These are phyloP conservation scores for Waitea zeae DNA, from an alignment of 1,284 basidiomycete genomes.

Conservation along the genomic window DNA sequence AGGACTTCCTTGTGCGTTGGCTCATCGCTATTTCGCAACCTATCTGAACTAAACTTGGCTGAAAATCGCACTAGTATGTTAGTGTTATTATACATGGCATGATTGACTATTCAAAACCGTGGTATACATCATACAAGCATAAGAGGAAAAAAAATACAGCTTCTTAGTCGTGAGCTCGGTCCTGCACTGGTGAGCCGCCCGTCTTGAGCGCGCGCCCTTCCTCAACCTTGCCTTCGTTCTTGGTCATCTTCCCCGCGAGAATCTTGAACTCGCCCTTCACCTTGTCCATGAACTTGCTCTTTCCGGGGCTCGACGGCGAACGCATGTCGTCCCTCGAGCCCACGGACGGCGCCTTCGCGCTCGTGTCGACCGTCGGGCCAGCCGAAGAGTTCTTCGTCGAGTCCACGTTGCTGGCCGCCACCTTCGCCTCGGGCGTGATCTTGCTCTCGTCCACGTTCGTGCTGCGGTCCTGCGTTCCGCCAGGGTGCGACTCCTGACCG, in stretches of 20 bases:
- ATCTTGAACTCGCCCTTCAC: slow-evolving; percentile 2
- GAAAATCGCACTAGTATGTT: too few species aligned
- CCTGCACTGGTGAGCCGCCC: background rate
- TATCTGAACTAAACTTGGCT: too few species aligned
- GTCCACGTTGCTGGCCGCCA: background rate
- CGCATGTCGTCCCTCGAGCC: too few species aligned
- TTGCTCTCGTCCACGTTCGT: background rate
- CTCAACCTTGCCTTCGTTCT: slow-evolving; percentile 1
- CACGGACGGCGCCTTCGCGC: too few species aligned
- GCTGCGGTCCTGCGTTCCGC: background rate
- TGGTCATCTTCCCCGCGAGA: background rate
- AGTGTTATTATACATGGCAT: too few species aligned
- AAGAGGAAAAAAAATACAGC: too few species aligned
- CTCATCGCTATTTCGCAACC: too few species aligned
- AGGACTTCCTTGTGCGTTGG: too few species aligned
- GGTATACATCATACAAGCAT: too few species aligned
- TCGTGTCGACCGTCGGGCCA: background rate
- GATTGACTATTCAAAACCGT: too few species aligned
- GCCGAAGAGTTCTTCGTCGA: background rate
- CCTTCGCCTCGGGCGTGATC: background rate
- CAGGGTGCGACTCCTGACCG: background rate
- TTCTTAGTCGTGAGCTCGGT: too few species aligned
- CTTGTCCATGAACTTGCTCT: slow-evolving; percentile 1
- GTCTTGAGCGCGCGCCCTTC: background rate
- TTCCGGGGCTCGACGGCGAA: too few species aligned